phyloP scores from a whole-genome alignment of 192 early-diverging fungal genomes.

The Podila horticola region DNA sequence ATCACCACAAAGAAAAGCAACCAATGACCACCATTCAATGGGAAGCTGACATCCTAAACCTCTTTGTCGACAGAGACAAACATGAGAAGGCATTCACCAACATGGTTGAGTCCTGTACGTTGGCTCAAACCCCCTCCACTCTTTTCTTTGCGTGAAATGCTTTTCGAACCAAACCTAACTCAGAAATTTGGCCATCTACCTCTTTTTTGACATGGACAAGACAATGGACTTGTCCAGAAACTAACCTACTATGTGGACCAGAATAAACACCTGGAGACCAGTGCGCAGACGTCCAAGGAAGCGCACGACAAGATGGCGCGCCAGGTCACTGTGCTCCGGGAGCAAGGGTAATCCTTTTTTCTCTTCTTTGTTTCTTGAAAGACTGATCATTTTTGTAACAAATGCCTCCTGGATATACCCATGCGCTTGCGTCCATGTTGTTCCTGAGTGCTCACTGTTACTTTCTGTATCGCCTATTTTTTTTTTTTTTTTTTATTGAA shows the following conservation, averaged over 20 bases:
- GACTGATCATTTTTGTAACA: background rate
- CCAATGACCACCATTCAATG: slow-evolving; percentile 38
- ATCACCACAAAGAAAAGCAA: slow-evolving; percentile 23
- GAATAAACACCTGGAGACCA: slow-evolving; percentile 52
- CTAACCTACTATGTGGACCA: slow-evolving; percentile 51
- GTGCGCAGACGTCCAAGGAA: slow-evolving; percentile 37
- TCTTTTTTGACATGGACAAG: slow-evolving; percentile 10
- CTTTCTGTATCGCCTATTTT: background rate
- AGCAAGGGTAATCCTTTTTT: slow-evolving; percentile 52
- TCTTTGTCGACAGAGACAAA: slow-evolving; percentile 53
- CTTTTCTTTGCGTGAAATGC: background rate
- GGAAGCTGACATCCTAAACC: slow-evolving; percentile 54
- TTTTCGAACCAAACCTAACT: background rate
- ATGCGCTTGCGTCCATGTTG: background rate
- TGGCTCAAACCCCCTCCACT: background rate
- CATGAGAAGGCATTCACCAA: slow-evolving; percentile 58
- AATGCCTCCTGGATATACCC: background rate
- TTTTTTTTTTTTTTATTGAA: background rate
- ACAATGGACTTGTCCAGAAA: slow-evolving; percentile 58
- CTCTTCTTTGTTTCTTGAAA: background rate
- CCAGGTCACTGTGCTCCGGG: slow-evolving; percentile 44
- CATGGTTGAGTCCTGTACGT: slow-evolving; percentile 63
- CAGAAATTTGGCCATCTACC: background rate
- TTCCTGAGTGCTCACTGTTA: background rate
- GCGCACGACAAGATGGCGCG: slow-evolving; percentile 46